Base-by-base conservation (phyloP, 331 rosid species). In the Stylosanthes scabra region DNA sequence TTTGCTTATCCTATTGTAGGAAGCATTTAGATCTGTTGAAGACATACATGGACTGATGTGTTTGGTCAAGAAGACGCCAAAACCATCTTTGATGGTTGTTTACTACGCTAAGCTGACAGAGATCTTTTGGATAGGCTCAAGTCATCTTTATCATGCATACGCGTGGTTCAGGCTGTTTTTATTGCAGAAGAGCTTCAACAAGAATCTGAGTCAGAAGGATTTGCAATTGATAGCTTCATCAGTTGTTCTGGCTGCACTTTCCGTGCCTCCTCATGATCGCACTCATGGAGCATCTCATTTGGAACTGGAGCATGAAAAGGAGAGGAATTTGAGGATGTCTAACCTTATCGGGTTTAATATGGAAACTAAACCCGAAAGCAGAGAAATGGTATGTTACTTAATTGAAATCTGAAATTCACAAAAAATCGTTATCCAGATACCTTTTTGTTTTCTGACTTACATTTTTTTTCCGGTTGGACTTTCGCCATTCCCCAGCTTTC, bases 31-130 rank as follows among this genome's bases (percentile, higher is more conserved):
- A 34, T 92, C 99, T 5, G 82, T 90, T 56, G 99, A 95, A 80
- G 99, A 95, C 79, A 92, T 95, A 75, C 96, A 92, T 77, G 97
- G 97, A 58, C 83, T 95, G 59, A 95, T 95, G 98, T 95, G 98
- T 88, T 70, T 95, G 88, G 98, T 92, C 66, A 95, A 95, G 91
- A 92, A 95, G 86, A 83, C 91, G 3, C 99, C 99, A 5, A 95
- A 95, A 80, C 50, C 99, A 66, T 92, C 97, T 14, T 83, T 95
- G 85, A 78, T 95, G 98, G 97, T 89, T 29, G 90, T 92, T 76
- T 95, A 95, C 86, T 95, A 95, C 76, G 91, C 88, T 67, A 95
- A 95, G 75, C 79, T 95, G 60, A 87, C 99, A 2, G 93, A 90
- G 83, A 88, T 92, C 34, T 95, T 95, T 60, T 88, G 96, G 97